These are phyloP conservation scores for Asterochloris sp. DNA, from an alignment of 139 green algal genomes.

Conservation along the genomic window DNA sequence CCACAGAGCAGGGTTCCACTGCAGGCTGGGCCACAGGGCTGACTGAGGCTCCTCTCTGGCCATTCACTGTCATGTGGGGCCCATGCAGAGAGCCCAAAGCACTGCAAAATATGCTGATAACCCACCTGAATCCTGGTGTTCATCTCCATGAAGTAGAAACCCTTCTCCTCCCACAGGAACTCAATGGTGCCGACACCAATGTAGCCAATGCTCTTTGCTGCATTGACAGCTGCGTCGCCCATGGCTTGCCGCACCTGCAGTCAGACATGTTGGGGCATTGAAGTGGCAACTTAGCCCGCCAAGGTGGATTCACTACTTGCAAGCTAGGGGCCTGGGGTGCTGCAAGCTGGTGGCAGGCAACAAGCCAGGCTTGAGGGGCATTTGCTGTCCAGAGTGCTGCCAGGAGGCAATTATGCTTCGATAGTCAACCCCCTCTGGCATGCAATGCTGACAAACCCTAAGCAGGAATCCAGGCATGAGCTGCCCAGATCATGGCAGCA, in stretches of 20 bases:
- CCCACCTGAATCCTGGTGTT: constrained; percentile 91
- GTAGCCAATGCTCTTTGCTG: constrained; percentile 82
- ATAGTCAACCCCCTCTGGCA: too few relatives aligned
- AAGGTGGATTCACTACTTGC: too few relatives aligned
- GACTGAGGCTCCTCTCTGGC: neutral
- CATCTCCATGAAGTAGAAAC: constrained; percentile 99
- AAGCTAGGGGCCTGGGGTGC: too few relatives aligned
- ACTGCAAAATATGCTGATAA: neutral
- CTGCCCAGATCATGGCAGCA: too few relatives aligned
- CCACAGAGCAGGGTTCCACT: neutral
- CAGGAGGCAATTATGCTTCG: too few relatives aligned
- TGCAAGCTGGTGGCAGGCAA: neutral
- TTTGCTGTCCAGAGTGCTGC: too few relatives aligned
- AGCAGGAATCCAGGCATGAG: too few relatives aligned
- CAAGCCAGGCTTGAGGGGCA: neutral
- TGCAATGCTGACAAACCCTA: too few relatives aligned
- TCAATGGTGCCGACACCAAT: constrained; percentile 88
- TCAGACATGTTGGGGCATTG: neutral
- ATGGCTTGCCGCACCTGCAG: constrained; percentile 82
- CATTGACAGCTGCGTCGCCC: constrained; percentile 80
- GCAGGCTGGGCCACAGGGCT: neutral
- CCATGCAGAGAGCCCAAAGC: neutral
- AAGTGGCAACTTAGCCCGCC: neutral
- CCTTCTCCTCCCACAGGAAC: constrained; percentile 92
- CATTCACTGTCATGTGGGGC: neutral